These are phyloP conservation scores for Pinus tabuliformis DNA, from an alignment of 75 land plant species.

Conservation along the genomic window DNA sequence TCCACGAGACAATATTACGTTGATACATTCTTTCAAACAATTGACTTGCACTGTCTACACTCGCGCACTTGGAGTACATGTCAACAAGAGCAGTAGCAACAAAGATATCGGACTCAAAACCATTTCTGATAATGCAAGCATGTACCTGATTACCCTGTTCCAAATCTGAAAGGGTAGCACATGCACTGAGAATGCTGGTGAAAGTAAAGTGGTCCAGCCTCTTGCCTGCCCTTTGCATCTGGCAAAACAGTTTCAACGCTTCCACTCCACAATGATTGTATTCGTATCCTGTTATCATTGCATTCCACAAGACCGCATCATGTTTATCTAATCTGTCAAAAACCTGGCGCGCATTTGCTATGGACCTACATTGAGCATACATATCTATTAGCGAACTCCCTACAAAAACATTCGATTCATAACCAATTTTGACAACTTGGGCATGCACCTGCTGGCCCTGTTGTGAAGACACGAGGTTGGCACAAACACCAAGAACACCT, in stretches of 20 bases:
- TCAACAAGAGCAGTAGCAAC: slow-evolving; percentile 53
- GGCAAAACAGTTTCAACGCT: slow-evolving; percentile 37
- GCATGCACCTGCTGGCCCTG: slow-evolving; percentile 8
- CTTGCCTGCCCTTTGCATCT: slow-evolving; percentile 42
- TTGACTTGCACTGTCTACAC: neutral
- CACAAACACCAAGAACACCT: slow-evolving; percentile 12
- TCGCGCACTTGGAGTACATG: slow-evolving; percentile 44
- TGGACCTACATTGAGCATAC: slow-evolving; percentile 11
- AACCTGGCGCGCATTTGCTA: slow-evolving; percentile 9
- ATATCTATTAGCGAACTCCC: slow-evolving; percentile 25
- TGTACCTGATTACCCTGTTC: slow-evolving; percentile 54
- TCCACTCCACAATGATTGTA: neutral
- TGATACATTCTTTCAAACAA: slow-evolving; percentile 12
- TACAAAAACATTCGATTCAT: slow-evolving; percentile 16
- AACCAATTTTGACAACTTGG: slow-evolving; percentile 11
- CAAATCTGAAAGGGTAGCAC: slow-evolving; percentile 34
- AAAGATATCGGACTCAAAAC: slow-evolving; percentile 29
- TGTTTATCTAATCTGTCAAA: neutral
- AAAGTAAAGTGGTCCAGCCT: slow-evolving; percentile 44
- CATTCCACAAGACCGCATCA: slow-evolving; percentile 18
- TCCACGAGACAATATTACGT: slow-evolving; percentile 23
- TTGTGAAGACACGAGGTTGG: neutral
- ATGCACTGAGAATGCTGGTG: slow-evolving; percentile 42
- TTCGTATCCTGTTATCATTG: slow-evolving; percentile 10
- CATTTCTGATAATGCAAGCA: slow-evolving; percentile 24